Percentiles rank a stretch among this genome's conserved stretches.
Conservation (phyloP, 169 alveolate species). For the Plasmodium cynomolgi region DNA sequence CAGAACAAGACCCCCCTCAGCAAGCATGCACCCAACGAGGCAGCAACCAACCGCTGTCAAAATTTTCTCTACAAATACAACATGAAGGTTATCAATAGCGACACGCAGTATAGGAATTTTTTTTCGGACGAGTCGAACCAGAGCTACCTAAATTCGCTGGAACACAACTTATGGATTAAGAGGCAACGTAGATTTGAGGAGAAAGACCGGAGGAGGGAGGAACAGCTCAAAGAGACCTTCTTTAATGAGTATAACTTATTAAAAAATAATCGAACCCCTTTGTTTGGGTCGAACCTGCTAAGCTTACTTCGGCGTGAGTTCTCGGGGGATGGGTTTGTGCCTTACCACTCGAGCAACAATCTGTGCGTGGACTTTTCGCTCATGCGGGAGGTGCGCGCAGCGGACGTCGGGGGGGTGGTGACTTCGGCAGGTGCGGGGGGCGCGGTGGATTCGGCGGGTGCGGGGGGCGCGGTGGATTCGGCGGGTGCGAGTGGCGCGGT, state of each 20-base stretch:
- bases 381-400: not conserved
- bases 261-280: slow-evolving; percentile 8
- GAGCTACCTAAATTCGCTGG: slow-evolving; percentile 29
- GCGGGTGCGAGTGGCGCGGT: not conserved
- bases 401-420: not conserved
- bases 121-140: slow-evolving; percentile 14
- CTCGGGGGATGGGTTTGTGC: slow-evolving; percentile 11
- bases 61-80: slow-evolving; percentile 11
- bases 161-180: slow-evolving; percentile 53
- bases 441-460: not conserved
- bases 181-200: slow-evolving; percentile 1
- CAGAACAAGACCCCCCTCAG: not conserved
- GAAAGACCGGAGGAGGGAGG: not conserved
- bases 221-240: not conserved
- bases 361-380: not conserved
- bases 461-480: not conserved
- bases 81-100: slow-evolving; percentile 32
- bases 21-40: not conserved
- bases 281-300: slow-evolving; percentile 33
- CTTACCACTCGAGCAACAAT: slow-evolving; percentile 8
- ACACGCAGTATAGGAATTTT: slow-evolving; percentile 35
- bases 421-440: not conserved
- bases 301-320: slow-evolving; percentile 20
- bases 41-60: not conserved
- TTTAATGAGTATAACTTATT: not conserved